Conservation (phyloP, 805 yeast species). For the Metschnikowia cerradonensis region DNA sequence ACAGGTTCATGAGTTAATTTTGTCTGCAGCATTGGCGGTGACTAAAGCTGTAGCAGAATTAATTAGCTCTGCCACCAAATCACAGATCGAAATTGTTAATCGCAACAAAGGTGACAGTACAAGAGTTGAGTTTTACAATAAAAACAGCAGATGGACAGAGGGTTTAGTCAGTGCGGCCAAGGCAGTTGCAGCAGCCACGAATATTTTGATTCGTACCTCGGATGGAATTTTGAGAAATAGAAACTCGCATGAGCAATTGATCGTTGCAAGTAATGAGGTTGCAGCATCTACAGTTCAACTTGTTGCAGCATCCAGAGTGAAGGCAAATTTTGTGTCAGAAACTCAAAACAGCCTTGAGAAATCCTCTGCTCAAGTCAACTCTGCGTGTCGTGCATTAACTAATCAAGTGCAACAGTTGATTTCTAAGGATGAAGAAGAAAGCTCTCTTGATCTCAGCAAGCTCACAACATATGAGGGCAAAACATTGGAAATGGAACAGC, state of each 20-base stretch:
- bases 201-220: conserved; percentile 76
- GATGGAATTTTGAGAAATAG: conserved; percentile 67
- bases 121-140: conserved; percentile 73
- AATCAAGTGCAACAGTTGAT: conserved; percentile 62
- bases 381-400: conserved; percentile 74
- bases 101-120: conserved; percentile 64
- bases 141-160: conserved; percentile 90
- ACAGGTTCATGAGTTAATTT: conserved; percentile 71
- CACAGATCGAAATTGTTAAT: conserved; percentile 77
- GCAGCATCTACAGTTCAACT: conserved; percentile 90
- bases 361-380: conserved; percentile 63
- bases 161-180: conserved; percentile 88
- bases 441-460: conserved; percentile 59
- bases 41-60: conserved; percentile 72
- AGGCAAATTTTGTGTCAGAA: conserved; percentile 70
- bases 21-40: conserved; percentile 74
- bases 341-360: conserved; percentile 70
- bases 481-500: conserved; percentile 88
- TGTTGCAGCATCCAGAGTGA: conserved; percentile 87
- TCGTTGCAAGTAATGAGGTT: conserved; percentile 88
- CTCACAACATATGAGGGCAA: conserved; percentile 75
- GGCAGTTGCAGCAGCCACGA: conserved; percentile 80
- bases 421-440: conserved; percentile 27
- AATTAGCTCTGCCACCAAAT: conserved; percentile 70
- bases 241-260: conserved; percentile 76